phyloP scores from a whole-genome alignment of 2,329 filamentous ascomycete genomes.

The Trichoderma gracile region DNA sequence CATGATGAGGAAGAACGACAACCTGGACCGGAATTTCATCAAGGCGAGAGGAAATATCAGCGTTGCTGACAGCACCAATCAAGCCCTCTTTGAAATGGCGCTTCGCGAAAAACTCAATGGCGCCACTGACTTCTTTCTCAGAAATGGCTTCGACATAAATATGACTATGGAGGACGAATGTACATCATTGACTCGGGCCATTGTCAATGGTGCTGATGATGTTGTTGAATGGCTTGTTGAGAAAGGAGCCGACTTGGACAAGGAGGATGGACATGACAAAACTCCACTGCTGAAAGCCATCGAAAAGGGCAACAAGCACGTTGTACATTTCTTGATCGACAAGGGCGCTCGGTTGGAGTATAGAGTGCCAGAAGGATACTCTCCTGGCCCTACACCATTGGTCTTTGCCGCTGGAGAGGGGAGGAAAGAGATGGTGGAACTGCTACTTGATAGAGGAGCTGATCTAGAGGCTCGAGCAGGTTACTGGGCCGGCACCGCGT shows the following conservation, averaged over 20 bases:
- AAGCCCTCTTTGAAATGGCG: no score
- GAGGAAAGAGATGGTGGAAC: neutral
- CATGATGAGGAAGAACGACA: no score
- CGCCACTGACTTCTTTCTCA: neutral
- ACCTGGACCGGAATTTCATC: no score
- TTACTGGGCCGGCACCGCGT: neutral
- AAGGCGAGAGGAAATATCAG: no score
- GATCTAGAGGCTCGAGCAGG: neutral
- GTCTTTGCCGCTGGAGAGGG: neutral
- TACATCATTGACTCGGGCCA: neutral
- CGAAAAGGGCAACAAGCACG: neutral
- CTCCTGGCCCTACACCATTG: neutral
- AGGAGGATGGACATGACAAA: neutral
- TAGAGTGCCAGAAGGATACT: neutral
- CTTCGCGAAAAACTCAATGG: neutral
- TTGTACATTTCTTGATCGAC: neutral
- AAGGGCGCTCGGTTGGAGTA: neutral
- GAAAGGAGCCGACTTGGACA: neutral
- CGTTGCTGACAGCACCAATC: no score
- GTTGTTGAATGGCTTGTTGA: neutral
- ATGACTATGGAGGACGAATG: no score
- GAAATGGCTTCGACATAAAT: neutral
- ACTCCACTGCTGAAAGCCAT: neutral
- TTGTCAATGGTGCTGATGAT: neutral
- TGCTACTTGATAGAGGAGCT: neutral